phyloP scores from a whole-genome alignment of 495 filamentous ascomycete genomes.

The Xylaria telfairii region DNA sequence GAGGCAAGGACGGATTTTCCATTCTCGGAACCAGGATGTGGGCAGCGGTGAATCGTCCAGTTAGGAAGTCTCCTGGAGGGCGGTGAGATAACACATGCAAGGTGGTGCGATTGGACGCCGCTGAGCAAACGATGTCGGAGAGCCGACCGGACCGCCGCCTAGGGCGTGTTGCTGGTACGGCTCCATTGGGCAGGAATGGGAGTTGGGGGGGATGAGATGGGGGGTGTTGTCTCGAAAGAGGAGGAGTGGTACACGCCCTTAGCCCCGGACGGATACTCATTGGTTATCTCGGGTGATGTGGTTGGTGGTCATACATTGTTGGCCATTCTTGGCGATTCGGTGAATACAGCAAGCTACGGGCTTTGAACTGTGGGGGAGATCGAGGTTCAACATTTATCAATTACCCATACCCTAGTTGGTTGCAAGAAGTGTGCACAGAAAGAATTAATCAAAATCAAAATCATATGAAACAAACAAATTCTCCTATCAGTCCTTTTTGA shows the following conservation, averaged over 20 bases:
- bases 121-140: conserved; percentile 17
- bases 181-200: conserved; percentile 24
- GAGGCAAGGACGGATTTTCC: background rate
- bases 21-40: conserved; percentile 2
- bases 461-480: background rate
- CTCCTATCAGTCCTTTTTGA: background rate
- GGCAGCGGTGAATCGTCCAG: conserved; percentile 11
- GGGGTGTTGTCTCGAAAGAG: background rate
- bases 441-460: conserved; percentile 12
- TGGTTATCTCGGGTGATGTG: conserved; percentile 16
- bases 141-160: conserved; percentile 19
- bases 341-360: conserved; percentile 5
- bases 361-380: background rate
- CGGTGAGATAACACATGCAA: conserved; percentile 12
- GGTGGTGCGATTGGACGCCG: conserved; percentile 2
- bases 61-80: conserved; percentile 8
- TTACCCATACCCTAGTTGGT: conserved; percentile 6
- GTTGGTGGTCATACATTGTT: conserved; percentile 10
- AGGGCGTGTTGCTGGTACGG: conserved; percentile 13
- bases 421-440: background rate
- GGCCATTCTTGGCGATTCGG: background rate
- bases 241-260: background rate
- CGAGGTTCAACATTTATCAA: background rate
- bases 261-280: conserved; percentile 9
- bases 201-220: background rate